These are phyloP conservation scores for Stephanodiscus minutulus DNA, from an alignment of 108 stramenopile genomes.

Conservation along the genomic window DNA sequence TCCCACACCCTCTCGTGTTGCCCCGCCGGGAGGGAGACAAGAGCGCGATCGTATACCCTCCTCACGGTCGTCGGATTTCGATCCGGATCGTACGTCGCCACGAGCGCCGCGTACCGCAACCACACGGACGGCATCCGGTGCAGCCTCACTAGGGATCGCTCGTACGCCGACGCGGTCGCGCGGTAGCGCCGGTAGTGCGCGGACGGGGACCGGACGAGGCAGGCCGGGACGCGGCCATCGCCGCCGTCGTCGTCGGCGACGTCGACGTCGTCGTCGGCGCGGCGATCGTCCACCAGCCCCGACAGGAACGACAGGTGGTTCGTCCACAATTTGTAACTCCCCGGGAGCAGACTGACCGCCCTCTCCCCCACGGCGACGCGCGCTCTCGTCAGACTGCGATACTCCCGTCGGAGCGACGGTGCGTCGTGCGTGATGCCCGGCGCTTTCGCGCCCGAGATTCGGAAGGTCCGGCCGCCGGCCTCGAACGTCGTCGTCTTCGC, in stretches of 20 bases:
- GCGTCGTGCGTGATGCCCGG: conserved; percentile 34
- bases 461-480: conserved; percentile 28
- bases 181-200: conserved; percentile 1
- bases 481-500: conserved; percentile 25
- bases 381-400: conserved; percentile 7
- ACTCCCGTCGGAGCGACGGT: conserved; percentile 3
- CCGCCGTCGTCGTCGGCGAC: conserved; percentile 2
- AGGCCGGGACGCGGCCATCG: conserved; percentile 12
- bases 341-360: conserved; percentile 84
- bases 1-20: conserved; percentile 94
- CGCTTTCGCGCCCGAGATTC: conserved; percentile 15
- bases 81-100: conserved; percentile 26
- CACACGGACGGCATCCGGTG: conserved; percentile 95
- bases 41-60: conserved; percentile 86
- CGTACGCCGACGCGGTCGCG: conserved; percentile 57
- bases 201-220: conserved; percentile 6
- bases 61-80: conserved; percentile 60
- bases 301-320: conserved; percentile 72
- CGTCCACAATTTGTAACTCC: conserved; percentile 97
- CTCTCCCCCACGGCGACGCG: conserved; percentile 66
- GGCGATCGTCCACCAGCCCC: conserved; percentile 14
- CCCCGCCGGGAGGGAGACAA: conserved; percentile 92
- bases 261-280: no score
- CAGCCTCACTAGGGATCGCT: conserved; percentile 79
- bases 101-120: conserved; percentile 72